Base-by-base conservation (phyloP, 768 basidiomycete species). In the Lactarius sp. region DNA sequence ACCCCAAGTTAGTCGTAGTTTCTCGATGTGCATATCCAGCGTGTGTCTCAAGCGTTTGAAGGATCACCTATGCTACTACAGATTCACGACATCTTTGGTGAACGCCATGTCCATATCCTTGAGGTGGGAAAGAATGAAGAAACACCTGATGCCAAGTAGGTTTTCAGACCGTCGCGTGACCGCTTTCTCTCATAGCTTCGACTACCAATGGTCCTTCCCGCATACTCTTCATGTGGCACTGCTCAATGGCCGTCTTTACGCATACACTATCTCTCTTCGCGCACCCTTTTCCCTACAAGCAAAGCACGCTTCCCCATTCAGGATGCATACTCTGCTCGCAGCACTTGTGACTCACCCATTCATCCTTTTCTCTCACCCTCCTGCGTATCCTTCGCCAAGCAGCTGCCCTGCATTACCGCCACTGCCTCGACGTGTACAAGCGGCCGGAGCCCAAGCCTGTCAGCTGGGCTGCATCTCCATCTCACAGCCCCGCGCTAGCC, bases 181-280 rank as follows among this genome's bases (percentile, higher is more conserved):
- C n/a, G n/a, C n/a, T n/a, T n/a, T n/a, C 33, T n/a, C n/a, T 2
- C 31, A 18, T 67, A 84, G 84, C 0, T 83, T 80, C 65, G 77
- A 84, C 59, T 80, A 85, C 65, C 80, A 84, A 59, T 90, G 87
- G 85, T 84, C 81, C 0, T 82, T 90, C 59, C 77, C 76, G 20
- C 83, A 87, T 31, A 78, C 81, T 65, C 90, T 90, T 71, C 87
- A 90, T 67, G 87, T 90, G 52, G 90, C 87, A 0, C 86, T 88
- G 0, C 88, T n/a, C n/a, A n/a, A n/a, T n/a, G n/a, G n/a, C 88
- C 78, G 89, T 4, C 77, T 79, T 22, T 86, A 87, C 0, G 85
- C 77, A 70, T 90, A 89, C 74, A 80, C 75, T 3, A 76, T 87
- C 16, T 79, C 84, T 50, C 69, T 90, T 22, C 75, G 75, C 61